These are phyloP conservation scores for Cardiosporidium cionae DNA, from an alignment of 169 alveolate species.

Conservation along the genomic window DNA sequence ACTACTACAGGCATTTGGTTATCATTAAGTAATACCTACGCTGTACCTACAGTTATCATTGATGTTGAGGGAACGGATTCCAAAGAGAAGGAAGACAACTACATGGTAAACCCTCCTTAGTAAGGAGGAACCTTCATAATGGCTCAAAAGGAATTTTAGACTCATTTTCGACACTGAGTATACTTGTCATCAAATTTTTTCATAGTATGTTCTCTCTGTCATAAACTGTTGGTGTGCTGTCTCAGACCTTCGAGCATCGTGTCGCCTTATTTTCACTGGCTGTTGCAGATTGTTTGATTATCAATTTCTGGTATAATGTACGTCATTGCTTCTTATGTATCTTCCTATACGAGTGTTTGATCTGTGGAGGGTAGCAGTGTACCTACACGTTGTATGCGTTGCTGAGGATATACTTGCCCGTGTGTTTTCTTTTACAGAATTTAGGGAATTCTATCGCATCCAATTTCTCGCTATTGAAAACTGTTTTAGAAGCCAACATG, in stretches of 20 bases:
- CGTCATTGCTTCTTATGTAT: too few relatives aligned
- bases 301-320: slow-evolving; percentile 67
- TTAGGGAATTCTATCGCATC: slow-evolving; percentile 77
- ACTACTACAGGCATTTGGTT: slow-evolving; percentile 84
- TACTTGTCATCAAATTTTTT: too few relatives aligned
- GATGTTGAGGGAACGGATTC: slow-evolving; percentile 86
- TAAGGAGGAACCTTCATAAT: too few relatives aligned
- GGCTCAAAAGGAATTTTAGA: too few relatives aligned
- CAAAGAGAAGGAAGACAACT: slow-evolving; percentile 73
- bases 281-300: slow-evolving; percentile 71
- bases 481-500: slow-evolving; percentile 72
- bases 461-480: slow-evolving; percentile 72
- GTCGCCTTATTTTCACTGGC: slow-evolving; percentile 77
- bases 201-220: too few relatives aligned
- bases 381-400: neutral
- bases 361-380: neutral
- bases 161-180: neutral
- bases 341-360: too few relatives aligned
- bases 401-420: too few relatives aligned
- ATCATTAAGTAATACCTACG: slow-evolving; percentile 34
- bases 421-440: slow-evolving; percentile 10
- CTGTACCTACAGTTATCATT: slow-evolving; percentile 52
- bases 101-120: slow-evolving; percentile 31
- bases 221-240: too few relatives aligned
- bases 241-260: slow-evolving; percentile 76